phyloP scores from a whole-genome alignment of 371 early-diverging fungal genomes.

The Mortierella sp. region DNA sequence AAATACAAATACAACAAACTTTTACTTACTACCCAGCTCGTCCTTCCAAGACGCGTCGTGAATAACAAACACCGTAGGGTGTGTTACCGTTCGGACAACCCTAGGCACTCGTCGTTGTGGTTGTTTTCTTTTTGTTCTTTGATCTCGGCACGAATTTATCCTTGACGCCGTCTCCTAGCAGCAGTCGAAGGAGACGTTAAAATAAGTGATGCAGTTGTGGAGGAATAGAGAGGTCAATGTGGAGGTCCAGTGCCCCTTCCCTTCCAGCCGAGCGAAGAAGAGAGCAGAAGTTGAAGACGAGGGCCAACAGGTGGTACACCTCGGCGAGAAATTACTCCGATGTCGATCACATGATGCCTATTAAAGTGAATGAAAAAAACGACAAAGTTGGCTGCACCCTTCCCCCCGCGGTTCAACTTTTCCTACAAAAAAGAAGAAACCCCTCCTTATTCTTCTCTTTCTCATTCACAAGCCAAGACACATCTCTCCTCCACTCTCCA shows the following conservation, averaged over 20 bases:
- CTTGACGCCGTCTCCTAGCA: not conserved
- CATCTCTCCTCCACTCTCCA: not conserved
- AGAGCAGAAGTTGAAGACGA: not conserved
- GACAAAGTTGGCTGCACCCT: not conserved
- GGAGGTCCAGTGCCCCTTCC: not conserved
- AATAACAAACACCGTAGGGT: not conserved
- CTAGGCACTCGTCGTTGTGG: not conserved
- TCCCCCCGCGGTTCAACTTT: not conserved
- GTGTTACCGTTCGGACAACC: not conserved
- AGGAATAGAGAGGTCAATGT: not conserved
- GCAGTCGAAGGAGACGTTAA: not conserved
- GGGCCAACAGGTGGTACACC: too few relatives aligned
- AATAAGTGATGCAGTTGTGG: not conserved
- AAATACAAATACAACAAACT: not conserved
- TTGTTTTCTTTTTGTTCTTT: not conserved
- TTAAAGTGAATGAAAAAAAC: not conserved
- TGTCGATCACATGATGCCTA: too few relatives aligned
- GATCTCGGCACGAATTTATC: conserved; percentile 22
- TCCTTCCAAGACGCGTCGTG: not conserved
- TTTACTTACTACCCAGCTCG: not conserved
- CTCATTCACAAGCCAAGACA: not conserved
- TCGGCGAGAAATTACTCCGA: too few relatives aligned
- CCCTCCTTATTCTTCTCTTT: not conserved
- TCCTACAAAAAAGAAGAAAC: not conserved
- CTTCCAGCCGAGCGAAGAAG: not conserved